A percentile compares a stretch with the other conserved stretches of the same genome.
Evolutionary conservation across 345 rosid species (phyloP).

Genomic region (Theobroma cacao): DNA sequence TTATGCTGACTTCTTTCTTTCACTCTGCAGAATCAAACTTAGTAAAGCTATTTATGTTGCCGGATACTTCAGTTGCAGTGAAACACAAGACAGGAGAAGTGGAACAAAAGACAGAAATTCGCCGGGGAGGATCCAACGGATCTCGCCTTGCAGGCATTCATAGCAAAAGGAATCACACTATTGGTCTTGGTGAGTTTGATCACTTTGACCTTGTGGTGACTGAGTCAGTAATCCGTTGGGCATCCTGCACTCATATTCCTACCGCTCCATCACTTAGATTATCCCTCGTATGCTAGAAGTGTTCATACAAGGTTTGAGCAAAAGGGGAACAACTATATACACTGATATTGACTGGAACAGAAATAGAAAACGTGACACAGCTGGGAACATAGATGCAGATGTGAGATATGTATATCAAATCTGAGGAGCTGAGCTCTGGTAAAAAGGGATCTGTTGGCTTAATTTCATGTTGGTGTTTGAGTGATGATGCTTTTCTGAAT

Average conservation of each 20-base stretch:
- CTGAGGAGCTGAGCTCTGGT: conserved; percentile 28
- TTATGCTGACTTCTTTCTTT: conserved; percentile 3
- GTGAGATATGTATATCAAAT: background rate
- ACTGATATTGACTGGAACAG: background rate
- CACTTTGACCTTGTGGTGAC: conserved; percentile 55
- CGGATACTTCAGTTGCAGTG: conserved; percentile 27
- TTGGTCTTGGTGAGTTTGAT: conserved; percentile 64
- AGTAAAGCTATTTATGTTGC: conserved; percentile 32
- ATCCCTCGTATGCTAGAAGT: conserved; percentile 68
- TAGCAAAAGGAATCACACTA: conserved; percentile 65
- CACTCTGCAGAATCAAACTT: conserved; percentile 33
- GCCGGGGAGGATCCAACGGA: conserved; percentile 35
- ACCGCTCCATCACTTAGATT: conserved; percentile 65
- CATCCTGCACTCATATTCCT: conserved; percentile 74
- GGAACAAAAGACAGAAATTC: conserved; percentile 34
- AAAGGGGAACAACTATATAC: background rate
- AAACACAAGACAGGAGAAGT: conserved; percentile 33
- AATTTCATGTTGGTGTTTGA: background rate
- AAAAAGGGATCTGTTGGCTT: background rate
- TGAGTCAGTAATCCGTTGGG: conserved; percentile 78
- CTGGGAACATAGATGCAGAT: background rate
- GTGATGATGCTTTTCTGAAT: conserved; percentile 23
- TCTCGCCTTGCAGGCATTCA: conserved; percentile 49
- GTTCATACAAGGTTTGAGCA: background rate
- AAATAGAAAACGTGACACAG: background rate